A percentile compares a stretch with the other conserved stretches of the same genome.
Conservation (phyloP, 1,284 basidiomycete genomes). For the Ustilago curta region DNA sequence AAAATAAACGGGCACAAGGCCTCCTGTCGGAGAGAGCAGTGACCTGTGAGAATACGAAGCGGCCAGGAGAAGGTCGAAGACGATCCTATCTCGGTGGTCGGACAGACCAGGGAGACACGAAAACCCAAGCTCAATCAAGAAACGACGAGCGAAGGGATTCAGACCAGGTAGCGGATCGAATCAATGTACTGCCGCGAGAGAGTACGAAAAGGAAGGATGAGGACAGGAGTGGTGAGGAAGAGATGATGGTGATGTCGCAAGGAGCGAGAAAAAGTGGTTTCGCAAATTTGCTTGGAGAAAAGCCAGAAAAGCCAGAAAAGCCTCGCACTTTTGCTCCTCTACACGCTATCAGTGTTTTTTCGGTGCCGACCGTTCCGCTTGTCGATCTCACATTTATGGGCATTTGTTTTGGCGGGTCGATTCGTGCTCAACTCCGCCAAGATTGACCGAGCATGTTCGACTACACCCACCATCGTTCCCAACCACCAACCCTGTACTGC, state of each 20-base stretch:
- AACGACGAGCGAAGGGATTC: constrained; percentile 1
- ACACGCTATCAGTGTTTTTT: constrained; percentile 1
- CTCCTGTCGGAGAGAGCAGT: neutral
- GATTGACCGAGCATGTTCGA: neutral
- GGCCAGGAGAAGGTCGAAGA: neutral
- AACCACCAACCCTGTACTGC: neutral
- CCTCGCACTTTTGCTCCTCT: neutral
- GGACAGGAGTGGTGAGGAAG: constrained; percentile 1
- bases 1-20: neutral
- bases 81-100: constrained; percentile 1
- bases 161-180: neutral
- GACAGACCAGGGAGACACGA: neutral
- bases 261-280: constrained; percentile 4
- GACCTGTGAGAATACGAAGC: neutral
- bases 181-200: neutral
- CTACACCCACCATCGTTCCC: neutral
- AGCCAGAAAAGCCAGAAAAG: too few species aligned
- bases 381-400: constrained; percentile 14
- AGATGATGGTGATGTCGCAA: constrained; percentile 39
- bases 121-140: constrained; percentile 4
- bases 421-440: constrained; percentile 1
- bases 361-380: constrained; percentile 18
- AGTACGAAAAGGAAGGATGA: neutral
- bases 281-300: too few species aligned
- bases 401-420: neutral